A percentile compares a stretch with the other conserved stretches of the same genome.
These are phyloP conservation scores for Monilinia fructicola DNA, from an alignment of 2,329 filamentous ascomycete genomes.

Conservation along the genomic window DNA sequence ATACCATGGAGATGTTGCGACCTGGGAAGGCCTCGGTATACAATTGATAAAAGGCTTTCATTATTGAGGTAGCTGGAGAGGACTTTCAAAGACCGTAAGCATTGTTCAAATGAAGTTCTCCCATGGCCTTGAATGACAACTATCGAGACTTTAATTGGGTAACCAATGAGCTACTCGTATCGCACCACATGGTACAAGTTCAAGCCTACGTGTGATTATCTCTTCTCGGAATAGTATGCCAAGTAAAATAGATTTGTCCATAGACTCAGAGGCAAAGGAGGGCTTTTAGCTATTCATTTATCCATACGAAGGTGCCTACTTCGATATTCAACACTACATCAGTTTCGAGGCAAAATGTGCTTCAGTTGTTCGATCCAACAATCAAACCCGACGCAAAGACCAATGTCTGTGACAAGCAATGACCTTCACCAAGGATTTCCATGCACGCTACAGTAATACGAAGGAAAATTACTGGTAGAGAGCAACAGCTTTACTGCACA, in stretches of 20 bases:
- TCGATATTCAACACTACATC: not conserved
- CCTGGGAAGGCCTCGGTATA: not conserved
- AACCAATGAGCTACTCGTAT: not conserved
- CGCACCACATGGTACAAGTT: constrained; percentile 1
- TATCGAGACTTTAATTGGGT: not conserved
- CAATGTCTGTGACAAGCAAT: not conserved
- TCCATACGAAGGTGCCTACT: too few species aligned
- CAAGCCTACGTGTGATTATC: not conserved
- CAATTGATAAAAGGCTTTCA: not conserved
- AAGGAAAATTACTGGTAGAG: constrained; percentile 6
- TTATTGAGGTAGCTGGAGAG: not conserved
- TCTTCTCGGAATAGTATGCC: not conserved
- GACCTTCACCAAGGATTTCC: not conserved
- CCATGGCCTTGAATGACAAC: not conserved
- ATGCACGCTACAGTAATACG: not conserved
- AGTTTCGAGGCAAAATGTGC: not conserved
- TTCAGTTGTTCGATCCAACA: not conserved
- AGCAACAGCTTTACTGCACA: not conserved
- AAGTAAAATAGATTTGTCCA: not conserved
- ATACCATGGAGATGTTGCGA: not conserved
- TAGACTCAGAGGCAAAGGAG: not conserved
- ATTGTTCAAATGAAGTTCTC: too few species aligned
- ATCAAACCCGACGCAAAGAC: not conserved
- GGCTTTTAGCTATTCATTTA: not conserved
- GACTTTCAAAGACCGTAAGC: too few species aligned